phyloP scores from a whole-genome alignment of 176 grass and related monocot genomes.

The Rhynchospora breviuscula region DNA sequence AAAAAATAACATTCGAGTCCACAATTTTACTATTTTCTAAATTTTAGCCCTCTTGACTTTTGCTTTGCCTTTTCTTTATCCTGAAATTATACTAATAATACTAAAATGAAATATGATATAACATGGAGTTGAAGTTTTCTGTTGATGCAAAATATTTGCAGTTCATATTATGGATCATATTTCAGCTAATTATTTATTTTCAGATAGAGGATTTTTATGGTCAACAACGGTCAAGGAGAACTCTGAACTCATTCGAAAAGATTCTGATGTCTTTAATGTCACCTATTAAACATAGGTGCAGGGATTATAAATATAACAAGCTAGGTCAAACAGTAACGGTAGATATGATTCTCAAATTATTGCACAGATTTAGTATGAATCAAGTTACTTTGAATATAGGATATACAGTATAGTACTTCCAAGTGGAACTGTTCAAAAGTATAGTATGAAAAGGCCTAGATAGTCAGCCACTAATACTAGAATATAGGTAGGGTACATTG shows the following conservation, averaged over 20 bases:
- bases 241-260: conserved; percentile 13
- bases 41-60: no score
- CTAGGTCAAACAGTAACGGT: neutral
- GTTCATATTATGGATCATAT: neutral
- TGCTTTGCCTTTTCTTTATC: no score
- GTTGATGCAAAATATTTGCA: neutral
- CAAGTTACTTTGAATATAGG: neutral
- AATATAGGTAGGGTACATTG: neutral
- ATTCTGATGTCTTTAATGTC: conserved; percentile 9
- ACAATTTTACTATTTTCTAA: neutral
- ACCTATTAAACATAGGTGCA: conserved; percentile 13
- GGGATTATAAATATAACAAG: conserved; percentile 14
- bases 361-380: conserved; percentile 21
- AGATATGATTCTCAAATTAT: conserved; percentile 7
- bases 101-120: neutral
- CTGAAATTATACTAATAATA: no score
- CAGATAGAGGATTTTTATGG: neutral
- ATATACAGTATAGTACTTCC: neutral
- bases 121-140: neutral
- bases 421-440: neutral
- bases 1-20: neutral
- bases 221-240: neutral
- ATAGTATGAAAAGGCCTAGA: neutral
- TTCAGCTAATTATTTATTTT: neutral
- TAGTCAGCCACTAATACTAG: neutral